A percentile compares a stretch with the other conserved stretches of the same genome.
phyloP scores from a whole-genome alignment of 2,329 filamentous ascomycete genomes.

The Claviceps humidiphila region DNA sequence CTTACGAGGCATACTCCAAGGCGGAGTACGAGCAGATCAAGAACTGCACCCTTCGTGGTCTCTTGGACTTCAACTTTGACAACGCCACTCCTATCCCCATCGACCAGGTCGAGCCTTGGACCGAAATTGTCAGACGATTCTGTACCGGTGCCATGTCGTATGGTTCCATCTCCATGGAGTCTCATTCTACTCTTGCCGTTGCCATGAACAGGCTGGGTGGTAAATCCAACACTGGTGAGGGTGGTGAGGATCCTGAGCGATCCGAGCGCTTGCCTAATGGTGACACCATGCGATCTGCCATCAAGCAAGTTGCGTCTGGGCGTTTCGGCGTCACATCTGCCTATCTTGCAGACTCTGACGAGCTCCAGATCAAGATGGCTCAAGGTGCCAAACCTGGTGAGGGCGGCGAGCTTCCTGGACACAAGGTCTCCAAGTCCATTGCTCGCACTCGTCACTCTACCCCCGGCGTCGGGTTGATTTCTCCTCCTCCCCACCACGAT shows the following conservation, averaged over 20 bases:
- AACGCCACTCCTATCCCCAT: conserved; percentile 75
- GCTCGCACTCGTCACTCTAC: conserved; percentile 92
- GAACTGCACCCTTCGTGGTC: conserved; percentile 82
- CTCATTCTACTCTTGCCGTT: conserved; percentile 86
- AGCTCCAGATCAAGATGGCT: conserved; percentile 98
- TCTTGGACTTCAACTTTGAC: conserved; percentile 94
- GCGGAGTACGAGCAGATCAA: conserved; percentile 95
- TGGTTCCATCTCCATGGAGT: conserved; percentile 96
- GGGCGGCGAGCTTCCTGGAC: conserved; percentile 89
- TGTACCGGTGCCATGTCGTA: conserved; percentile 98
- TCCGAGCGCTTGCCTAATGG: conserved; percentile 78
- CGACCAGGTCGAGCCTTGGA: conserved; percentile 96
- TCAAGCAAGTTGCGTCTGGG: conserved; percentile 94
- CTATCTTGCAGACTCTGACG: conserved; percentile 88
- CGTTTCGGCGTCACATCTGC: conserved; percentile 93
- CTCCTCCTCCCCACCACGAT: conserved; percentile 90
- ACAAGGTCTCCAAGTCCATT: conserved; percentile 92
- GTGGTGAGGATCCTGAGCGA: conserved; percentile 88
- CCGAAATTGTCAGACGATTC: conserved; percentile 90
- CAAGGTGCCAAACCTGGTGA: conserved; percentile 97
- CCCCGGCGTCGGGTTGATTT: conserved; percentile 90
- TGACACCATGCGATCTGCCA: conserved; percentile 92
- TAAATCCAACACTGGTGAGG: conserved; percentile 96
- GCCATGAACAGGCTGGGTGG: conserved; percentile 95
- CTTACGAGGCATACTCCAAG: conserved; percentile 89